A percentile compares a stretch with the other conserved stretches of the same genome.
Evolutionary conservation across 2,329 filamentous ascomycete species (phyloP).

Genomic region (Knufia fluminis): DNA sequence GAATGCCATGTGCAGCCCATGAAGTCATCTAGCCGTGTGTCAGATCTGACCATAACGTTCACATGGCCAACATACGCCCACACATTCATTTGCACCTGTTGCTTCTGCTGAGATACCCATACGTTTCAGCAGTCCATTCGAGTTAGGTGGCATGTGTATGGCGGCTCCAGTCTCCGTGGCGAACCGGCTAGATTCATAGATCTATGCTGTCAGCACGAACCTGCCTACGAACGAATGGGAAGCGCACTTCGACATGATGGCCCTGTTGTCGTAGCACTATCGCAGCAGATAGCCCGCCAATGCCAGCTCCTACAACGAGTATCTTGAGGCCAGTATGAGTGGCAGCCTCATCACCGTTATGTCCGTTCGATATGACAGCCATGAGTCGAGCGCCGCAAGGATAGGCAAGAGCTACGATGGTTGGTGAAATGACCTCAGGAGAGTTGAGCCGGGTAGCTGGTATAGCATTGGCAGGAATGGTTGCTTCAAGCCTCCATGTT

Average conservation of each 20-base stretch:
- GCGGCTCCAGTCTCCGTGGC: slow-evolving; percentile 28
- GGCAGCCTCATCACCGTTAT: too few species aligned
- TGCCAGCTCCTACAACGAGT: slow-evolving; percentile 29
- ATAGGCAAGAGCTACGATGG: too few species aligned
- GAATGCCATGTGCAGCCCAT: neutral
- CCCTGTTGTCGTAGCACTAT: slow-evolving; percentile 46
- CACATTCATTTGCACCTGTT: neutral
- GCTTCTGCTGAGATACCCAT: slow-evolving; percentile 16
- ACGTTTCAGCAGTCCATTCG: slow-evolving; percentile 19
- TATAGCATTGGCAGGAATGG: too few species aligned
- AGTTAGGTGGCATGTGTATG: slow-evolving; percentile 24
- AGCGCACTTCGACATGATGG: slow-evolving; percentile 40
- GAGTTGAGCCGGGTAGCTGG: too few species aligned
- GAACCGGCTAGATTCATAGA: slow-evolving; percentile 49
- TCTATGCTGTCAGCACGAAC: slow-evolving; percentile 33
- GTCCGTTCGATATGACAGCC: too few species aligned
- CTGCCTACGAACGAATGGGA: slow-evolving; percentile 37
- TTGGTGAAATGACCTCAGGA: too few species aligned
- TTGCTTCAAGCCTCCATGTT: too few species aligned
- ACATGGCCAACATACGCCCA: neutral
- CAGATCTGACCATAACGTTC: too few species aligned
- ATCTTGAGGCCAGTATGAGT: slow-evolving; percentile 25
- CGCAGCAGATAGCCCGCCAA: slow-evolving; percentile 28
- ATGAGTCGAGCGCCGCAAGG: too few species aligned
- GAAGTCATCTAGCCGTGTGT: neutral